phyloP scores from a whole-genome alignment of 768 basidiomycete species.

The Psilocybe tampanensis region DNA sequence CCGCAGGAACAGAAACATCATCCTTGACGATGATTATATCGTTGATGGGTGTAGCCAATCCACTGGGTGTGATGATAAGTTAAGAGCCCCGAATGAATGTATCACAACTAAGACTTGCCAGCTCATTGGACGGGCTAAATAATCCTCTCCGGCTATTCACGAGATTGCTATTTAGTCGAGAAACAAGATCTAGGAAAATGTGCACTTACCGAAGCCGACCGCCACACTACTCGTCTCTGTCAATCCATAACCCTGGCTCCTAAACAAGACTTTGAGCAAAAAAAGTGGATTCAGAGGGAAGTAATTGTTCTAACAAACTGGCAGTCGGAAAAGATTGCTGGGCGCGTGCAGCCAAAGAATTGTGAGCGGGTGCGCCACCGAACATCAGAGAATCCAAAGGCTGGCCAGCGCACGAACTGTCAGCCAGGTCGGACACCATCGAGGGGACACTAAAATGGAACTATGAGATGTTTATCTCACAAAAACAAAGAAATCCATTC shows the following conservation, averaged over 20 bases:
- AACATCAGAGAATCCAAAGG: slow-evolving; percentile 51
- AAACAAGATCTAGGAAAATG: not conserved
- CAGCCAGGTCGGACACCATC: slow-evolving; percentile 61
- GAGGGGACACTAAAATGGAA: slow-evolving; percentile 50
- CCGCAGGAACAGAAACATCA: slow-evolving; percentile 34
- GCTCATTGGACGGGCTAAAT: slow-evolving; percentile 44
- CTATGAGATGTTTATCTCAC: not conserved
- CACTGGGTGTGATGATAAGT: slow-evolving; percentile 34
- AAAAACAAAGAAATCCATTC: not conserved
- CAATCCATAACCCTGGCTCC: slow-evolving; percentile 57
- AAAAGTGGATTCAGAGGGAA: not conserved
- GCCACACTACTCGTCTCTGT: slow-evolving; percentile 65
- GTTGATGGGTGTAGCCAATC: slow-evolving; percentile 56
- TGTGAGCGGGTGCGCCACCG: slow-evolving; percentile 55
- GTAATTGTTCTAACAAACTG: slow-evolving; percentile 34
- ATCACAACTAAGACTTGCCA: slow-evolving; percentile 33
- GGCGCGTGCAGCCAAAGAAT: slow-evolving; percentile 47
- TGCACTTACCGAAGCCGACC: slow-evolving; percentile 38
- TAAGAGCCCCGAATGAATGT: too few relatives aligned
- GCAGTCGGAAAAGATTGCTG: slow-evolving; percentile 48
- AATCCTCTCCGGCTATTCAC: slow-evolving; percentile 51
- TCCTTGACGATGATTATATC: slow-evolving; percentile 53
- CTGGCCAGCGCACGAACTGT: slow-evolving; percentile 42
- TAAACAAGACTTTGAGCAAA: slow-evolving; percentile 18
- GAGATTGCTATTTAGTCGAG: not conserved